Base-by-base conservation (phyloP, 306 rosid species). In the Casuarina glauca region DNA sequence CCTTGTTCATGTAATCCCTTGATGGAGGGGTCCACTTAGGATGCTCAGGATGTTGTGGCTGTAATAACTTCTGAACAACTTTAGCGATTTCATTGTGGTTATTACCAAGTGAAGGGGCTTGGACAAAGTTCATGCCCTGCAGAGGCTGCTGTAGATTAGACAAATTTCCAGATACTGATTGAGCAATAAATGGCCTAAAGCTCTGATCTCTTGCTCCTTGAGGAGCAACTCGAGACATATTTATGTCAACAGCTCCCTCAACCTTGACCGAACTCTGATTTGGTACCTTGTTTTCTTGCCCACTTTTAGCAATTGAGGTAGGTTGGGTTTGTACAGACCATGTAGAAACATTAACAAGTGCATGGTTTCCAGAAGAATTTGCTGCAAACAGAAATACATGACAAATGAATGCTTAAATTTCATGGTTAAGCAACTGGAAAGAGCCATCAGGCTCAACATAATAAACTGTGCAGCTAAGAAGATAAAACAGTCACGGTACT, bases 1-100 rank as follows among this genome's bases (percentile, higher is more conserved):
- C 88, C 89, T 95, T 95, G 61, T 82, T 95, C 98, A 95, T 95
- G 82, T 95, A 95, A 86, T 95, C 99, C 89, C 99, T 93, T 64
- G 99, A 95, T 1, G 99, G 99, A 84, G 97, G 99, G 84, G 85
- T 93, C 99, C 99, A 95, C 12, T 91, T 87, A 77, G 98, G 99
- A 80, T 84, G 90, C 53, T 86, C 90, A 3, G 98, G 99, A 78
- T 70, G 82, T 86, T 93, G 91, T 74, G 97, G 98, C 64, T 85
- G 94, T 73, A 95, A 79, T 68, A 95, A 64, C 81, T 84, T 95
- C 88, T 93, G 97, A 81, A 95, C 89, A 78, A 86, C 67, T 86
- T 79, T 95, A 35, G 91, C 93, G 82, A 95, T 87, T 48, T 95
- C 99, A 74, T 81, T 43, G 70, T 95, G 99, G 79, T 82, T 84